Base-by-base conservation (phyloP, 73 alveolate species). In the Paraurostyla sp. region DNA sequence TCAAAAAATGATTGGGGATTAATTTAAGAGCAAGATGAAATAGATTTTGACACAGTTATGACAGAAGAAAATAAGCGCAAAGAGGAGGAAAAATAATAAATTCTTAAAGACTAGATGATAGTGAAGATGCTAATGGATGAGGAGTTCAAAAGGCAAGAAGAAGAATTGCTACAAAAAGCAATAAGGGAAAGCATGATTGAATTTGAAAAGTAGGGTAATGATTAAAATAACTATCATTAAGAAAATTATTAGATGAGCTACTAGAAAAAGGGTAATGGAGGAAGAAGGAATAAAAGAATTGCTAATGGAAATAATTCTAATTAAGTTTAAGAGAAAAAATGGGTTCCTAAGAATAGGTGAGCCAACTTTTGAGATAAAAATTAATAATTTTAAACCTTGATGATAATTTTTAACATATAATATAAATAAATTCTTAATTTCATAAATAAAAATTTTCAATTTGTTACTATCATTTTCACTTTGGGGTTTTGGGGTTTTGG, bases 1-100 rank as follows among this genome's bases (percentile, higher is more conserved):
- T 33, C 76, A 13, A 51, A 78, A 23, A 78, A 78, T 54, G 63
- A 51, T 35, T 54, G 76, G 89, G 89, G 89, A 2, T 43, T 54
- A 40, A 49, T 51, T 27, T 33, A 51, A 35, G 89, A 54, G 35
- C 9, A 78, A 35, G 89, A 78, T 38, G 89, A 78, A 52, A 78
- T 78, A 6, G 89, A 78, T 35, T 78, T 78, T 38, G 76, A 51
- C 16, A 78, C 49, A 29, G 80, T 78, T 45, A 49, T 78, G 29
- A 43, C 7, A n/a, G 22, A 29, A 25, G 89, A 78, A 36, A 78
- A 78, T 58, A 49, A 51, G 32, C 9, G 63, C 16, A 78, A 51
- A 78, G 65, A 51, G n/a, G 41, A 51, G 62, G 63, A 0, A 50
- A 35, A 52, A 35, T n/a, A 78, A 27, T 73, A 73, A 36, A n/a